Base-by-base conservation (phyloP, 805 yeast species). In the Ogataea trehalophila region DNA sequence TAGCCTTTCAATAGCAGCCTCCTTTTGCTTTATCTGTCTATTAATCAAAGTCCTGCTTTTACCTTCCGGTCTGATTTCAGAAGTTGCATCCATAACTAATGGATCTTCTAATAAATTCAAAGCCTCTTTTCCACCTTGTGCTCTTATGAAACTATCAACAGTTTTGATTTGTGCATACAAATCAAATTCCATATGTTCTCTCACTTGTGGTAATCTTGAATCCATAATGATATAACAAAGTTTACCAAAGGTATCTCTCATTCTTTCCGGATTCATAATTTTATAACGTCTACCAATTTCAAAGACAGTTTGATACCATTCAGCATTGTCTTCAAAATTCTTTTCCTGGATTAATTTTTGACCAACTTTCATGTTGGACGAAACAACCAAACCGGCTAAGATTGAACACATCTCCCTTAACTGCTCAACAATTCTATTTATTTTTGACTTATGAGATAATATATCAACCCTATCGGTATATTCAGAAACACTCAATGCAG, bases 171-270 rank as follows among this genome's bases (percentile, higher is more conserved):
- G 92, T 58, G 77, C 81, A 66, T 81, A 84, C 2, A 86, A 67
- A 63, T 86, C 88, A 62, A 86, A 87, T 51, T 83, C 92, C 83
- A 86, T 76, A 44, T 80, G 81, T 15, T 76, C 79, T 53, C 75
- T 77, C 49, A 86, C 77, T 55, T 85, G 89, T 0, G 89, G 85
- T 29, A 84, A 65, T 41, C 87, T 69, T 2, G 94, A 86, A 64
- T 86, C 95, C 94, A 87, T 86, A 35, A 85, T 81, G 86, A 86
- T 87, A 63, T 86, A 86, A 68, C 87, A 83, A 48, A 87, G 68
- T 58, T 86, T 85, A 41, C 95, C 95, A 62, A 81, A 87, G 5
- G 81, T 81, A 57, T 83, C 87, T 51, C 90, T 74, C 87, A 87
- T 82, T 56, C 80, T 75, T 55, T 86, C 90, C 0, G 95, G 95